Evolutionary conservation across 345 rosid species (phyloP).

Genomic region (Citrus trifoliata): DNA sequence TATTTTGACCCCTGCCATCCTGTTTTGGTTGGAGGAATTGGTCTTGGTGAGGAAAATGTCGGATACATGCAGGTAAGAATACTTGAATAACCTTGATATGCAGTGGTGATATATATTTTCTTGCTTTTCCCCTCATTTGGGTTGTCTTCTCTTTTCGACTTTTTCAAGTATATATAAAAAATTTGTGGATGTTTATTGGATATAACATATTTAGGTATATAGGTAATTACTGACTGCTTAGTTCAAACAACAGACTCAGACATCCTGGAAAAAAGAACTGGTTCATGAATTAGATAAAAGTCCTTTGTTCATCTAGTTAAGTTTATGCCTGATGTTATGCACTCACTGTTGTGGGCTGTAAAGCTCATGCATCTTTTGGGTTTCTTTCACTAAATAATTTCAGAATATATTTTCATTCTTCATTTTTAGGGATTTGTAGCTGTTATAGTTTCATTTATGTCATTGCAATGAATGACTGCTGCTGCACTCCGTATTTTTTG

Average conservation of each 20-base stretch:
- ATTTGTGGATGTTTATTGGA: neutral
- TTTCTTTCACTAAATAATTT: neutral
- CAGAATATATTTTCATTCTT: neutral
- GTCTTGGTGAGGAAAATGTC: constrained; percentile 78
- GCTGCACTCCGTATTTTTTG: neutral
- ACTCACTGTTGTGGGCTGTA: no score
- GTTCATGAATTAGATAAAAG: neutral
- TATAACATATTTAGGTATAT: neutral
- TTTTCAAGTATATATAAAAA: neutral
- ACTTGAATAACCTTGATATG: neutral
- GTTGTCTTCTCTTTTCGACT: neutral
- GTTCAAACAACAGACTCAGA: neutral
- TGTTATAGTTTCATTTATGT: neutral
- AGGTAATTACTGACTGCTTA: neutral
- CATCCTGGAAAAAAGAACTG: neutral
- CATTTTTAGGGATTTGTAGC: neutral
- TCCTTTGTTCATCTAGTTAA: neutral
- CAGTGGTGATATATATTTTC: neutral
- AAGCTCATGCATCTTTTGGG: neutral
- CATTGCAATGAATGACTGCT: neutral
- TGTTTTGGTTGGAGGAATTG: constrained; percentile 82
- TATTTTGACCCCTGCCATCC: constrained; percentile 92
- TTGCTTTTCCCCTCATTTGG: neutral
- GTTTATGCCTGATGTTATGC: neutral
- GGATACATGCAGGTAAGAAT: constrained; percentile 94